phyloP scores from a whole-genome alignment of 2,329 filamentous ascomycete genomes.

The Periconia sp. region DNA sequence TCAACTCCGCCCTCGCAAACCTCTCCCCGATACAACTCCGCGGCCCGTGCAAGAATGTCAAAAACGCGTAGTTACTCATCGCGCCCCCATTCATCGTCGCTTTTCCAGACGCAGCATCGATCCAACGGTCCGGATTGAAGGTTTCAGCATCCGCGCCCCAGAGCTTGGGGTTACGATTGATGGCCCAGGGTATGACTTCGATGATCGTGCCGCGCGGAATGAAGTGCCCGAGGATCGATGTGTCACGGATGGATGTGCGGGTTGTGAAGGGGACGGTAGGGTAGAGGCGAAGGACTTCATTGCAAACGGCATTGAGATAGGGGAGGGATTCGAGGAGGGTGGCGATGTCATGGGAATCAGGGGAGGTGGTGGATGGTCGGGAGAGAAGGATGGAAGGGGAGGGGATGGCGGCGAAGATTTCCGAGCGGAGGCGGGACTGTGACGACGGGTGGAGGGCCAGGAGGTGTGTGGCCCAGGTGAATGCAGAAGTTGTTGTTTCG shows the following conservation, averaged over 20 bases:
- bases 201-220: slow-evolving; percentile 45
- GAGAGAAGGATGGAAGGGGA: slow-evolving; percentile 27
- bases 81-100: slow-evolving; percentile 45
- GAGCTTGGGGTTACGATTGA: slow-evolving; percentile 45
- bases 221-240: slow-evolving; percentile 32
- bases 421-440: slow-evolving; percentile 67
- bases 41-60: slow-evolving; percentile 49
- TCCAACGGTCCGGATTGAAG: slow-evolving; percentile 51
- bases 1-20: slow-evolving; percentile 42
- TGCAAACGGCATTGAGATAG: slow-evolving; percentile 50
- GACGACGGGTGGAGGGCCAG: slow-evolving; percentile 67
- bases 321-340: slow-evolving; percentile 47
- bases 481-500: slow-evolving; percentile 74
- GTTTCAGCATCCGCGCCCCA: slow-evolving; percentile 47
- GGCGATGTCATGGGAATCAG: slow-evolving; percentile 27
- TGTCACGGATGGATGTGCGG: slow-evolving; percentile 35
- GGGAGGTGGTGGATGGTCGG: slow-evolving; percentile 3
- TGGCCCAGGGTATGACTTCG: slow-evolving; percentile 45
- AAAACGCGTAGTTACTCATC: slow-evolving; percentile 42
- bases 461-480: slow-evolving; percentile 75
- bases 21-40: slow-evolving; percentile 43
- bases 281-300: slow-evolving; percentile 44
- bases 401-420: slow-evolving; percentile 65
- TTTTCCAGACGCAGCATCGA: slow-evolving; percentile 39
- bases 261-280: slow-evolving; percentile 41